These are phyloP conservation scores for Cetraspora pellucida DNA, from an alignment of 192 early-diverging fungal species.

Conservation along the genomic window DNA sequence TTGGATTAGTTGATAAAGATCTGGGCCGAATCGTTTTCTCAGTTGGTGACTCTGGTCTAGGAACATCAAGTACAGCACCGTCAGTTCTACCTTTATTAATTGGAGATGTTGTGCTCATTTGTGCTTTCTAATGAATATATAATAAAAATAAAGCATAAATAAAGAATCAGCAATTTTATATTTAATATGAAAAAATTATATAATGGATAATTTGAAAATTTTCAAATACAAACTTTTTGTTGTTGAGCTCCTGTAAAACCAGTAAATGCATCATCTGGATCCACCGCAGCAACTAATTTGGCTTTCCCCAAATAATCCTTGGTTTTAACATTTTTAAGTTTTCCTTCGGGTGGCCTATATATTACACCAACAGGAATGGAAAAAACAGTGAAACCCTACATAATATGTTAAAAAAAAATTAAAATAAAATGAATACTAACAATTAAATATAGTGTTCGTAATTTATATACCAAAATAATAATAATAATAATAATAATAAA, in stretches of 20 bases:
- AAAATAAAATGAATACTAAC: not conserved
- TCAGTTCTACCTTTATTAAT: constrained; percentile 25
- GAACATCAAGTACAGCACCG: not conserved
- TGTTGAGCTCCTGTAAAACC: constrained; percentile 64
- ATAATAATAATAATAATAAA: too few relatives aligned
- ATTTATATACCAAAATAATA: too few relatives aligned
- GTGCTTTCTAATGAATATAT: not conserved
- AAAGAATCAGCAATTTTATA: not conserved
- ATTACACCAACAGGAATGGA: constrained; percentile 77
- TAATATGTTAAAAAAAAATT: not conserved
- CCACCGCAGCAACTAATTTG: constrained; percentile 82
- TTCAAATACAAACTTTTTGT: constrained; percentile 44
- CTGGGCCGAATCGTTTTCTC: not conserved
- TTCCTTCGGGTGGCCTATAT: constrained; percentile 82
- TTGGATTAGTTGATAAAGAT: constrained; percentile 29
- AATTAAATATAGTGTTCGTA: not conserved
- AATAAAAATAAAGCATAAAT: not conserved
- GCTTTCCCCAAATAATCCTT: constrained; percentile 78
- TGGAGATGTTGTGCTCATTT: constrained; percentile 23
- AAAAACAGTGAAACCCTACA: constrained; percentile 72
- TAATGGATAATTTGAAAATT: constrained; percentile 34
- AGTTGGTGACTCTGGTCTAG: not conserved
- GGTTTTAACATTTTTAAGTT: constrained; percentile 81
- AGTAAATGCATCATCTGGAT: constrained; percentile 59
- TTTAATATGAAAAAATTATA: not conserved